phyloP scores from a whole-genome alignment of 1,284 basidiomycete species.

The Heterobasidion occidentale region DNA sequence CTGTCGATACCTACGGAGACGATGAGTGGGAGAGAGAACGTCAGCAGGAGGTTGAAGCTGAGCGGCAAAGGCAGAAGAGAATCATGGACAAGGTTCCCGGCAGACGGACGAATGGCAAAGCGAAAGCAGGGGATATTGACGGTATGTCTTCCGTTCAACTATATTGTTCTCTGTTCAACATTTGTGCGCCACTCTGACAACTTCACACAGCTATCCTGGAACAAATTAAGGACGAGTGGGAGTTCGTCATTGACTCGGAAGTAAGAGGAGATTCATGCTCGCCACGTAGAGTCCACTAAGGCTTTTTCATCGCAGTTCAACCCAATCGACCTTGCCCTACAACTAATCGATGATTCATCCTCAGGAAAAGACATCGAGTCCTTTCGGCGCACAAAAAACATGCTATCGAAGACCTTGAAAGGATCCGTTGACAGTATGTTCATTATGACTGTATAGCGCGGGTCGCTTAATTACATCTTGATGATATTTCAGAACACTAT shows the following conservation, averaged over 20 bases:
- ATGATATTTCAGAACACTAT: conserved; percentile 61
- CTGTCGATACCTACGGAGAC: conserved; percentile 41
- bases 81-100: conserved; percentile 61
- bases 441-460: neutral
- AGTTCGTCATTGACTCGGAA: conserved; percentile 78
- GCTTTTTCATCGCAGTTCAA: conserved; percentile 59
- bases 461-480: conserved; percentile 1
- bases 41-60: conserved; percentile 49
- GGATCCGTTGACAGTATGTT: conserved; percentile 78
- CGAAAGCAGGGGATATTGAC: conserved; percentile 67
- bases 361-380: conserved; percentile 66
- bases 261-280: conserved; percentile 34
- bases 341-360: conserved; percentile 71
- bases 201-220: conserved; percentile 62
- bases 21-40: conserved; percentile 41
- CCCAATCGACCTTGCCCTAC: conserved; percentile 83
- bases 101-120: conserved; percentile 40
- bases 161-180: conserved; percentile 5
- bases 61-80: conserved; percentile 52
- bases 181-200: neutral
- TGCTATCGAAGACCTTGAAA: conserved; percentile 72
- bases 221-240: conserved; percentile 86
- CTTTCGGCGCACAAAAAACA: conserved; percentile 66
- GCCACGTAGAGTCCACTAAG: neutral
- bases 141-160: conserved; percentile 34